Evolutionary conservation across 352 stramenopile species (phyloP).

Genomic region (Phytophthora meadii): DNA sequence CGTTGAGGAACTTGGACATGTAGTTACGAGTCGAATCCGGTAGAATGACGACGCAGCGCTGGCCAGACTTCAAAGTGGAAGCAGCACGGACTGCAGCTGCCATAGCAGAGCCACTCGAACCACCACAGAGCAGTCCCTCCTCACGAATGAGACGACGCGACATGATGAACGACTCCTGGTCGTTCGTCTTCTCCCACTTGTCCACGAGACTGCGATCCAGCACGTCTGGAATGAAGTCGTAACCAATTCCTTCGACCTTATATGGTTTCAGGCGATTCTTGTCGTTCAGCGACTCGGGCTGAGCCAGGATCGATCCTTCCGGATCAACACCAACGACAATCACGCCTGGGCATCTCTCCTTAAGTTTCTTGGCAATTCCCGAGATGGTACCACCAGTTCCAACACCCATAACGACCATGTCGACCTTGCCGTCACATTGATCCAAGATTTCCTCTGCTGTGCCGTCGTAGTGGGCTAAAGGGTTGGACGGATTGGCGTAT

Average conservation of each 20-base stretch:
- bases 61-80: slow-evolving; percentile 74
- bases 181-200: slow-evolving; percentile 95
- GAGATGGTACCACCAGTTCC: slow-evolving; percentile 96
- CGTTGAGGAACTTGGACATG: slow-evolving; percentile 97
- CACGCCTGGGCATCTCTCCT: slow-evolving; percentile 89
- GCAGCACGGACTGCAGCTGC: slow-evolving; percentile 84
- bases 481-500: slow-evolving; percentile 96
- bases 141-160: slow-evolving; percentile 94
- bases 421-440: slow-evolving; percentile 93
- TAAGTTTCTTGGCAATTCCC: slow-evolving; percentile 93
- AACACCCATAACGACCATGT: slow-evolving; percentile 94
- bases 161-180: slow-evolving; percentile 95
- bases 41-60: slow-evolving; percentile 95
- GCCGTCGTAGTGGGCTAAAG: slow-evolving; percentile 94
- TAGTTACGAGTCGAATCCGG: slow-evolving; percentile 97
- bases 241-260: slow-evolving; percentile 96
- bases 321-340: slow-evolving; percentile 91
- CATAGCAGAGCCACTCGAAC: slow-evolving; percentile 92
- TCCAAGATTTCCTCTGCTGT: slow-evolving; percentile 95
- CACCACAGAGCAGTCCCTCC: slow-evolving; percentile 95
- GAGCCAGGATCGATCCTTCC: slow-evolving; percentile 93
- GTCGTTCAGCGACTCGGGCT: slow-evolving; percentile 93
- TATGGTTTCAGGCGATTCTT: slow-evolving; percentile 88
- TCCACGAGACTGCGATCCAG: slow-evolving; percentile 93
- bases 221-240: slow-evolving; percentile 97